Evolutionary conservation across 257 asterid genomes (phyloP), one percentile per base, ranked within the genome.

Genomic region (Lycium barbarum): DNA sequence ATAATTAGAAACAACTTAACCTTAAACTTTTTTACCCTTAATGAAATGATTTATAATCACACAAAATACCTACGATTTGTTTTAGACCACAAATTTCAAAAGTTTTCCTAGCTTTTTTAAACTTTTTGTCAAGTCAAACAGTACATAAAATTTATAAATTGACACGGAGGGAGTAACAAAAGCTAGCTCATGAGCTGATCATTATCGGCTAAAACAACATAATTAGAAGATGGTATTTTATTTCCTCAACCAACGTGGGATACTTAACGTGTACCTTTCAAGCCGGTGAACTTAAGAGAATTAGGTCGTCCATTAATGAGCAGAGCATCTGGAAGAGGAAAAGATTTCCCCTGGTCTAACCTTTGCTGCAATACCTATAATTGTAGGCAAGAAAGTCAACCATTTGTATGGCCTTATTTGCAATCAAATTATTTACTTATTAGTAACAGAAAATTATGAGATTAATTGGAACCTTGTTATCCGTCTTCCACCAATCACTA

Each of bases 401-500:
- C 55, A n/a, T 2, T 74, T 47, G 22, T 17, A 15, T 12, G 7
- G 17, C 53, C 9, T 54, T 35, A 68, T 53, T 62, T 10, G 20
- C 58, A 83, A 51, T 58, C 33, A 13, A 40, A 67, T 13, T 4
- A 82, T 33, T 38, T 26, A 3, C 0, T 17, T 10, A 1, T 17
- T 26, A 74, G n/a, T 11, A 26, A 20, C 2, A 73, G 53, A 7
- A 26, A 53, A 51, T 7, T 12, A 6, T 26, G 54, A 0, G 35
- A 43, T 36, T 74, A 2, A 10, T 49, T 4, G 11, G 11, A 20
- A 93, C 99, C 98, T 94, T 92, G 91, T 93, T 92, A 63, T 93
- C 97, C 14, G 87, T 85, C 73, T 91, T 93, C 97, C 98, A 94
- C 99, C 99, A 95, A 54, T 94, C 99, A 49, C 90, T 87, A 38